phyloP scores from a whole-genome alignment of 2,329 filamentous ascomycete genomes.

The Rutstroemia sydowiana region DNA sequence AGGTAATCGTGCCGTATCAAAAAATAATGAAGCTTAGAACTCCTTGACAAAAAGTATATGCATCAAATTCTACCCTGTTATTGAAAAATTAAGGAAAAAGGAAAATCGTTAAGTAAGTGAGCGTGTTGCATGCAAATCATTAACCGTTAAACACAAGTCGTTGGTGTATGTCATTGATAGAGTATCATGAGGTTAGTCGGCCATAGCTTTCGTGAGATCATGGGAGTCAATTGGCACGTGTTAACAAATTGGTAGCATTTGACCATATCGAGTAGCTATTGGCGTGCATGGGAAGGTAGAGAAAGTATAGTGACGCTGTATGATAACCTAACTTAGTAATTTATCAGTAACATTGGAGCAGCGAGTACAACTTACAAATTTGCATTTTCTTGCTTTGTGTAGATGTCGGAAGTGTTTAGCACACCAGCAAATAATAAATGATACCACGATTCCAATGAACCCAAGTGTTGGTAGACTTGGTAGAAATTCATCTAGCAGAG shows the following conservation, averaged over 20 bases:
- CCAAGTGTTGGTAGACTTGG: conserved; percentile 17
- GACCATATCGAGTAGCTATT: neutral
- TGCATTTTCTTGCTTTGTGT: neutral
- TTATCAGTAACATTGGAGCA: neutral
- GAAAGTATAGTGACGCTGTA: neutral
- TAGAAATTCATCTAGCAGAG: neutral
- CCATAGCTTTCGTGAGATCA: neutral
- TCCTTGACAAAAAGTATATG: no score
- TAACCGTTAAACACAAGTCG: neutral
- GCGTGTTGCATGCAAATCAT: neutral
- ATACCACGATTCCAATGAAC: conserved; percentile 18
- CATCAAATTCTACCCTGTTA: no score
- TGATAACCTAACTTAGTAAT: neutral
- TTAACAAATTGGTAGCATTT: neutral
- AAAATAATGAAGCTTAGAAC: no score
- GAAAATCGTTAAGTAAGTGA: neutral
- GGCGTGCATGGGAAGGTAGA: neutral
- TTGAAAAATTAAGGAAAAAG: no score
- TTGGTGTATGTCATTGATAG: neutral
- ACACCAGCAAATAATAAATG: conserved; percentile 17
- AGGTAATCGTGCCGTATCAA: no score
- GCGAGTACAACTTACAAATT: neutral
- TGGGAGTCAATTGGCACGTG: neutral
- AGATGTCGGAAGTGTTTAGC: conserved; percentile 12
- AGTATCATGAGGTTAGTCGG: neutral